Base-by-base conservation (phyloP, 1,284 basidiomycete genomes). In the Chondrostereum purpureum region DNA sequence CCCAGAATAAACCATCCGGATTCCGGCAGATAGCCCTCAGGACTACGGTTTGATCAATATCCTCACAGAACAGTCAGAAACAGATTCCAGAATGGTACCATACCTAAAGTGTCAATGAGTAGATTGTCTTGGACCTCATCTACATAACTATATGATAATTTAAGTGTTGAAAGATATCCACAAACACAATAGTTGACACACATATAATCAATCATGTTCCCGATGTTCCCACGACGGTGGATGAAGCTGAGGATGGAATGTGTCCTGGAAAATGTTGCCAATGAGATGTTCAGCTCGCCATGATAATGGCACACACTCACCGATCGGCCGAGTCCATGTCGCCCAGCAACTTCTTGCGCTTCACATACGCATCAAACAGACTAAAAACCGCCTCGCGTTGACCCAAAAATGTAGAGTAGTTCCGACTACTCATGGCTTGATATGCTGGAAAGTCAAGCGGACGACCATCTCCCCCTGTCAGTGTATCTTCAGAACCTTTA, bases 111-210 rank as follows among this genome's bases (percentile, higher is more conserved):
- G 55, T 88, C 86, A 20, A 86, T 75, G 8, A 87, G 61, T 0
- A 86, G 61, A 48, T 83, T 83, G 50, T 88, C 85, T 55, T 88
- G 84, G 0, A 73, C 78, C 59, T 88, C 84, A 45, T 88, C 85
- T 1, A 87, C 69, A 56, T 83, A 87, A 13, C 83, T 83, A 39
- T 27, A 16, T n/a, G 31, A 4, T 18, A 3, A 22, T n/a, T n/a
- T n/a, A n/a, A n/a, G n/a, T n/a, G n/a, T n/a, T 3, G 38, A 53
- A 23, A 54, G 44, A n/a, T 16, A 43, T 8, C 23, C 8, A 19
- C 23, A 1, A 4, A 3, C 21, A 3, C 13, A 35, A 36, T 12
- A 16, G 17, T 12, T 27, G 6, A 59, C 77, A 43, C 47, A 85
- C 79, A 86, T 50, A 52, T 72, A 80, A 51, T 85, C 75, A 1